Evolutionary conservation across 768 basidiomycete species (phyloP), one percentile per base, ranked within the genome.

Genomic region (Phlegmacium glaucopus): DNA sequence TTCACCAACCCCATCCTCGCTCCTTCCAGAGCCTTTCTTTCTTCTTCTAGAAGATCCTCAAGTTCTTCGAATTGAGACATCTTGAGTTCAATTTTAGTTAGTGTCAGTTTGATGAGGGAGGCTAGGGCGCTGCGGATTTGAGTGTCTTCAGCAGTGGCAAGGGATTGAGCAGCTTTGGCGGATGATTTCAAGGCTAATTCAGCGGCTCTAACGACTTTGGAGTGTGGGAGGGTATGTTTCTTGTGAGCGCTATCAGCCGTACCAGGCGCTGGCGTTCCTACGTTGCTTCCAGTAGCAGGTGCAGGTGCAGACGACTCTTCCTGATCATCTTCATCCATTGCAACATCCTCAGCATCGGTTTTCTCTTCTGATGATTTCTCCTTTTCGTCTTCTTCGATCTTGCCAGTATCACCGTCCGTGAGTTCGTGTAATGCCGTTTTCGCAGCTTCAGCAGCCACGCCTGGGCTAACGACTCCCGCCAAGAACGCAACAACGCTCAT

Each of bases 401-500:
- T 70, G 17, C 67, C 64, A 39, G 66, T 63, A 64, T 39, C 68
- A 48, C 72, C 81, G 52, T 83, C 82, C 8, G 83, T 85, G 15
- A 95, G 74, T 48, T 88, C 87, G 38, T 88, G 88, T 50, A 95
- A 67, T 0, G 93, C 94, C 0, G 84, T 84, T 64, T 93, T 93
- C 6, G 96, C 96, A 1, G 94, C 95, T 50, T 93, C 93, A 0
- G 92, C 89, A 4, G 94, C 95, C 4, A 96, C 87, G 0, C 85
- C 85, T 0, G 93, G 92, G 9, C 83, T 83, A 6, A 98, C 87
- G 9, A 94, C 93, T 6, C 91, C 89, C 7, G 96, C 93, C 17
- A 99, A 75, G 72, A 97, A 98, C 2, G 96, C 93, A 15, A 98
- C 94, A 17, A 98, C 96, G 64, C 90, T 92, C 93, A 99, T 93